Evolutionary conservation across 75 land plant genomes (phyloP), one percentile per base, ranked within the genome.

Genomic region (Ceratopteris richardii): DNA sequence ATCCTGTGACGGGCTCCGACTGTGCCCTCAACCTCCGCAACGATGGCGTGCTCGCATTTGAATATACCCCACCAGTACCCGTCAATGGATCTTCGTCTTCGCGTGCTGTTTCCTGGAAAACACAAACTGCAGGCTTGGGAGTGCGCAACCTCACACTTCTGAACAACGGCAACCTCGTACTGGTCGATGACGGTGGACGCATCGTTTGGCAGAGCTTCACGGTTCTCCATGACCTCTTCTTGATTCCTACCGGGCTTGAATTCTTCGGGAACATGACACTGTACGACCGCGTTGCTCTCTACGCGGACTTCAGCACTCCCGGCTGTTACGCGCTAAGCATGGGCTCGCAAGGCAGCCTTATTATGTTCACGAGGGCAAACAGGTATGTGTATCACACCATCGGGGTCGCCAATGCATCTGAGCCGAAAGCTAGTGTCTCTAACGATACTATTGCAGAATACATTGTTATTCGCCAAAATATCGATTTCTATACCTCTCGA

Each of bases 131-230:
- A 9, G 42, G 42, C n/a, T n/a, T 14, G 9, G 13, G 42, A 14
- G 42, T 14, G 42, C 14, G n/a, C n/a, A n/a, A n/a, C n/a, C n/a
- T n/a, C n/a, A n/a, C n/a, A n/a, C n/a, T n/a, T n/a, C n/a, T n/a
- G 11, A 18, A 37, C 9, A 68, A 70, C 27, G 77, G 78, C n/a
- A 22, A 56, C 57, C 33, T 82, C 25, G 66, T 62, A 1, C 56
- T 82, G 0, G 63, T 56, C 0, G 81, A 78, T 44, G 62, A 42
- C 19, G 75, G 61, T 41, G 81, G 74, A n/a, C 41, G 61, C 37
- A 24, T 23, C 24, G 51, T 70, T 0, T 82, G 85, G n/a, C n/a
- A n/a, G n/a, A n/a, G n/a, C n/a, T n/a, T n/a, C n/a, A n/a, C n/a
- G n/a, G n/a, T n/a, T n/a, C 14, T 40, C 42, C 13, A 40, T 40